A percentile compares a stretch with the other conserved stretches of the same genome.
Conservation (phyloP, 2,329 filamentous ascomycete genomes). For the Purpureocillium lavendulum region DNA sequence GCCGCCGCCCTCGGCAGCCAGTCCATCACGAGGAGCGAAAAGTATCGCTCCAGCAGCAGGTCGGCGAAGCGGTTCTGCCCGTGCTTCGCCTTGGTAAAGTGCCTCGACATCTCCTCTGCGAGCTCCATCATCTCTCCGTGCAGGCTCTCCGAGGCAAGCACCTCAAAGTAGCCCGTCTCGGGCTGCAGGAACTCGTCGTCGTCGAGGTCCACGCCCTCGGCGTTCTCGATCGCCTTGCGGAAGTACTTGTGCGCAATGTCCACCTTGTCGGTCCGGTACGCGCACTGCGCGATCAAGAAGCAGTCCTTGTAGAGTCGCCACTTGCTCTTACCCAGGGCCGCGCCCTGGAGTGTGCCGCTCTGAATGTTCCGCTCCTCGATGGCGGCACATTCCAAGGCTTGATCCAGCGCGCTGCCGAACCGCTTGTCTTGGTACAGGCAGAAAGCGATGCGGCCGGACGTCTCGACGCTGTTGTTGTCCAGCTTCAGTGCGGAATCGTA, state of each 20-base stretch:
- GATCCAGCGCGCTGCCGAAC: conserved; percentile 24
- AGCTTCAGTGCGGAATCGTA: conserved; percentile 27
- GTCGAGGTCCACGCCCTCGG: conserved; percentile 15
- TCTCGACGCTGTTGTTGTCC: conserved; percentile 29
- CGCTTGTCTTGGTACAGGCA: conserved; percentile 27
- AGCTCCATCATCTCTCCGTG: conserved; percentile 25
- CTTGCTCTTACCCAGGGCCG: conserved; percentile 18
- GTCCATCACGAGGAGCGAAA: conserved; percentile 23
- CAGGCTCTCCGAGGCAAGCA: conserved; percentile 26
- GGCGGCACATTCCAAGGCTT: conserved; percentile 26
- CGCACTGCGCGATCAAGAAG: conserved; percentile 27
- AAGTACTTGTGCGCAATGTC: conserved; percentile 26
- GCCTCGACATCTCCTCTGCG: conserved; percentile 21
- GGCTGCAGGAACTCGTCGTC: conserved; percentile 26
- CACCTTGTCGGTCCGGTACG: conserved; percentile 21
- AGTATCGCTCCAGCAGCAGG: conserved; percentile 26
- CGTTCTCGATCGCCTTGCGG: conserved; percentile 23
- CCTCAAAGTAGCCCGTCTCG: conserved; percentile 25
- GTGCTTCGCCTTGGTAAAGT: conserved; percentile 13
- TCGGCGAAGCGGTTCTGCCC: conserved; percentile 22
- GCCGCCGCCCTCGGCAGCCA: conserved; percentile 32
- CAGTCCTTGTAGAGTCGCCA: conserved; percentile 34
- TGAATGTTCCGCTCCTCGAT: conserved; percentile 22
- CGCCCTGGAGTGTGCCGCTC: conserved; percentile 13
- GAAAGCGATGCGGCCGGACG: conserved; percentile 29